These are phyloP conservation scores for Wilcoxina mikolae DNA, from an alignment of 495 filamentous ascomycete genomes.

Conservation along the genomic window DNA sequence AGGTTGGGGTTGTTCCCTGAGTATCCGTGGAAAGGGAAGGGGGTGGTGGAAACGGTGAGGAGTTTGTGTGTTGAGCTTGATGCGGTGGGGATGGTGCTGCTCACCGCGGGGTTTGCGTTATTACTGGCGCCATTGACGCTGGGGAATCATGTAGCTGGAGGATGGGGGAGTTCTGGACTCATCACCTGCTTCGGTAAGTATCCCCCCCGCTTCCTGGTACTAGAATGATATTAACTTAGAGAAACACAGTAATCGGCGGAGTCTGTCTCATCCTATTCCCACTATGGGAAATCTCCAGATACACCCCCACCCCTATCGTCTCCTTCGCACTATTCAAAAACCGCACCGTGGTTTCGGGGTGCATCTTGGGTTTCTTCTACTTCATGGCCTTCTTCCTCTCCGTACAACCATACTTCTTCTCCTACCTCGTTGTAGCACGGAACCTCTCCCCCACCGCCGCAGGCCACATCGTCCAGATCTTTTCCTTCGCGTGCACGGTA, in stretches of 20 bases:
- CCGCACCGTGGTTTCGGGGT: slow-evolving; percentile 46
- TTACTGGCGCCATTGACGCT: slow-evolving; percentile 48
- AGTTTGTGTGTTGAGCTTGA: slow-evolving; percentile 43
- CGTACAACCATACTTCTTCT: slow-evolving; percentile 51
- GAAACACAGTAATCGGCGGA: slow-evolving; percentile 37
- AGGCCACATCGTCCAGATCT: slow-evolving; percentile 53
- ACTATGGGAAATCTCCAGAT: slow-evolving; percentile 45
- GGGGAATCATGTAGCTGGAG: slow-evolving; percentile 35
- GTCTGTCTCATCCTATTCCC: slow-evolving; percentile 42
- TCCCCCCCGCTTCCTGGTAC: background rate
- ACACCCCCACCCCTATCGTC: slow-evolving; percentile 44
- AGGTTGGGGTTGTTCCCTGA: slow-evolving; percentile 37
- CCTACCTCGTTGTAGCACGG: slow-evolving; percentile 60
- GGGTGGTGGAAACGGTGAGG: slow-evolving; percentile 37
- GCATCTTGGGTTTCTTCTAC: slow-evolving; percentile 45
- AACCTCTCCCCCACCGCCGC: slow-evolving; percentile 45
- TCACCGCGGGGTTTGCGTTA: slow-evolving; percentile 43
- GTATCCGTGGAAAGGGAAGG: slow-evolving; percentile 27
- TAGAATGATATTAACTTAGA: background rate
- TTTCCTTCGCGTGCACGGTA: slow-evolving; percentile 54
- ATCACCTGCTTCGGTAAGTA: slow-evolving; percentile 29
- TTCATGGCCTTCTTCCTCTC: slow-evolving; percentile 56
- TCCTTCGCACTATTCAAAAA: slow-evolving; percentile 46
- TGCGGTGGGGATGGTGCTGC: slow-evolving; percentile 41
- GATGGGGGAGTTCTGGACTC: slow-evolving; percentile 44